Base-by-base conservation (phyloP, 2,329 filamentous ascomycete species). In the Penicillium brasilianum region DNA sequence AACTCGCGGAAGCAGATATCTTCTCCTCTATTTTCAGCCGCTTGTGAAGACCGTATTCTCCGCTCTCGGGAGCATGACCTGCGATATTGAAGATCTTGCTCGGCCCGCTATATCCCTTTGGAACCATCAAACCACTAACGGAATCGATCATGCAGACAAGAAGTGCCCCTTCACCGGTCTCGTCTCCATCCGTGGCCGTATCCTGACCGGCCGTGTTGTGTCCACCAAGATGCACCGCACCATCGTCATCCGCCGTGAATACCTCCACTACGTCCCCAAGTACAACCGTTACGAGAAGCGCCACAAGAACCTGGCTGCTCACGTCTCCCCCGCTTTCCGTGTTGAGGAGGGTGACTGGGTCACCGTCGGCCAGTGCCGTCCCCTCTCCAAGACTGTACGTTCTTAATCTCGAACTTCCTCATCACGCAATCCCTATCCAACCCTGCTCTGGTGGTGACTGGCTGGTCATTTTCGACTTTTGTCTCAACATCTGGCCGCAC, bases 181-280 rank as follows among this genome's bases (percentile, higher is more conserved):
- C 82, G 93, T 99, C 82, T 98, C 95, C 72, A 99, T 99, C 87
- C 95, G 95, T 87, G 95, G 95, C 84, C 94, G 95, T 94, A 99
- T 99, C 88, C 88, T 99, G 74, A 98, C 94, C 81, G 95, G 95
- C 80, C 97, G 93, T 81, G 95, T 99, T 80, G 91, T 98, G 80
- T 98, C 94, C 77, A 99, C 95, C 85, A 99, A 99, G 92, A 99
- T 99, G 95, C 95, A 99, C 91, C 92, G 95, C 85, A 99, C 95
- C 78, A 86, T 98, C 82, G 90, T 99, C 85, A 96, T 99, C 88
- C 95, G 95, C 83, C 90, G 95, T 84, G 95, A 99, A 88, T 99
- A 99, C 88, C 92, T 99, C 69, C 95, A 99, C 88, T 99, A 92
- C 86, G 91, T 99, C 81, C 93, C 93, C 84, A 99, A 99, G 88